A percentile compares a stretch with the other conserved stretches of the same genome.
phyloP scores from a whole-genome alignment of 2,329 filamentous ascomycete genomes.

The Teratosphaeria nubilosa region DNA sequence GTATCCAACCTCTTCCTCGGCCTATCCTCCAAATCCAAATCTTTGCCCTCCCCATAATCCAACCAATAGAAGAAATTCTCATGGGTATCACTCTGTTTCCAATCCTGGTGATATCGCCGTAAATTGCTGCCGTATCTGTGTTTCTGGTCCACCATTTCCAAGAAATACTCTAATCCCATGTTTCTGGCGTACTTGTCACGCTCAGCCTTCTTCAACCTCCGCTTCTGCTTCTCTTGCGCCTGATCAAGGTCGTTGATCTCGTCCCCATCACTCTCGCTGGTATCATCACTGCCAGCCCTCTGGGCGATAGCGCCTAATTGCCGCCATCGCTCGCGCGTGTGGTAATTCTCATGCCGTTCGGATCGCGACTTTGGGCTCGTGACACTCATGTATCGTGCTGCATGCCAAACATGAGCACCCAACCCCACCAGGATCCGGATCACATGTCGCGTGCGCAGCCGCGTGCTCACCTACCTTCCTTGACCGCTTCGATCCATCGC shows the following conservation, averaged over 20 bases:
- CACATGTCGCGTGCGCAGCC: not conserved
- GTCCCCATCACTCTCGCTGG: constrained; percentile 38
- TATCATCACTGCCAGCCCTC: constrained; percentile 60
- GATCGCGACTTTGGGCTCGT: constrained; percentile 36
- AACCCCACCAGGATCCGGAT: not conserved
- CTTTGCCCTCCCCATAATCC: constrained; percentile 66
- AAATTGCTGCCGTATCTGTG: constrained; percentile 82
- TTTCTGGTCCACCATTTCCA: constrained; percentile 62
- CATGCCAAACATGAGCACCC: constrained; percentile 10
- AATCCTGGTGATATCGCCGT: constrained; percentile 70
- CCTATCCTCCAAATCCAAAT: constrained; percentile 60
- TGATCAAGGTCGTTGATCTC: constrained; percentile 26
- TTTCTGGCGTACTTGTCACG: constrained; percentile 59
- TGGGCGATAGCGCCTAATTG: constrained; percentile 61
- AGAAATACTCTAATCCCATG: constrained; percentile 79
- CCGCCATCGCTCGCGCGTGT: constrained; percentile 60
- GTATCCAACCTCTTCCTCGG: constrained; percentile 64
- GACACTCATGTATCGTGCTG: constrained; percentile 44
- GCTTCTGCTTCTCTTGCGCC: constrained; percentile 25
- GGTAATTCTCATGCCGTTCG: constrained; percentile 20
- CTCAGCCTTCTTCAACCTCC: constrained; percentile 43
- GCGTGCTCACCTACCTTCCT: constrained; percentile 25
- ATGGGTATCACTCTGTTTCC: constrained; percentile 65
- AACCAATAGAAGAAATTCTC: constrained; percentile 96
- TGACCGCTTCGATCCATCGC: constrained; percentile 52